Evolutionary conservation across 495 filamentous ascomycete species (phyloP).

Genomic region (Recurvomyces mirabilis): DNA sequence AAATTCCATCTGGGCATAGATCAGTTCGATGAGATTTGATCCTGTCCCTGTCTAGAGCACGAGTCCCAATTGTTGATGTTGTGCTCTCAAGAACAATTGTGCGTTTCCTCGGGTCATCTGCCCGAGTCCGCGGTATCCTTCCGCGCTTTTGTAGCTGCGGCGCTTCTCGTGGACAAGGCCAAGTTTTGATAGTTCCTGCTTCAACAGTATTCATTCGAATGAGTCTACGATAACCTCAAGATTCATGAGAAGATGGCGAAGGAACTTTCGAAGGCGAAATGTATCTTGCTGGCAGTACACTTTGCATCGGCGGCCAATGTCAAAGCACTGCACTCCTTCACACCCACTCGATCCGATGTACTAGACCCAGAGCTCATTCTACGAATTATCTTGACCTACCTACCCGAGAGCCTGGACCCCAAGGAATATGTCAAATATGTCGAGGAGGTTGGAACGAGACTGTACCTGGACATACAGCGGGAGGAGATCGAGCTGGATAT

Average conservation of each 20-base stretch:
- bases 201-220: too few relatives aligned
- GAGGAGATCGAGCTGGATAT: constrained; percentile 39
- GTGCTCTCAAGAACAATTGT: too few relatives aligned
- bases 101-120: too few relatives aligned
- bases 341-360: constrained; percentile 44
- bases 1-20: too few relatives aligned
- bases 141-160: too few relatives aligned
- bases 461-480: constrained; percentile 27
- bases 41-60: too few relatives aligned
- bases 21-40: too few relatives aligned
- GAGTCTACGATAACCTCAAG: neutral
- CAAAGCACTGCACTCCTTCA: constrained; percentile 48
- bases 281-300: constrained; percentile 52
- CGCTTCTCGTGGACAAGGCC: too few relatives aligned
- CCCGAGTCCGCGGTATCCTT: too few relatives aligned
- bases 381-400: constrained; percentile 71
- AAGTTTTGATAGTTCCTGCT: too few relatives aligned
- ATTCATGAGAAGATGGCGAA: constrained; percentile 5
- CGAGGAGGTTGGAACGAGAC: constrained; percentile 34
- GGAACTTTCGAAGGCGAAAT: constrained; percentile 47
- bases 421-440: constrained; percentile 51
- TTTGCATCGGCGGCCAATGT: constrained; percentile 49
- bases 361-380: constrained; percentile 58
- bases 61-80: too few relatives aligned
- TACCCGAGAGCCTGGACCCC: constrained; percentile 66